phyloP scores from a whole-genome alignment of 306 rosid species.

The Vigna nakashimae region DNA sequence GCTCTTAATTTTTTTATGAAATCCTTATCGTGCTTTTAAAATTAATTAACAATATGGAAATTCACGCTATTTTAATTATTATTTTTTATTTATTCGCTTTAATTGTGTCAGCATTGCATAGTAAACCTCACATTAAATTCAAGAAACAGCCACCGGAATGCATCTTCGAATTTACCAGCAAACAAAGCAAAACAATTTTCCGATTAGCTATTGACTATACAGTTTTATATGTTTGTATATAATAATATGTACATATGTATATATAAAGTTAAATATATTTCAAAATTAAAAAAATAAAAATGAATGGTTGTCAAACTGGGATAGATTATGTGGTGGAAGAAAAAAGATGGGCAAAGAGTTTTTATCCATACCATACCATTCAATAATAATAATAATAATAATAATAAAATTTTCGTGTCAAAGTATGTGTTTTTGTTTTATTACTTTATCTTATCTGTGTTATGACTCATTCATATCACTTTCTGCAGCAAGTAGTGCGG shows the following conservation, averaged over 20 bases:
- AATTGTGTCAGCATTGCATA: background rate
- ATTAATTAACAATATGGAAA: too few species aligned
- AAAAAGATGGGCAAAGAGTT: conserved; percentile 38
- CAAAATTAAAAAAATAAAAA: background rate
- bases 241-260: too few species aligned
- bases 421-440: conserved; percentile 26
- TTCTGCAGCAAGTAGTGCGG: background rate
- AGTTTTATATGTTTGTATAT: too few species aligned
- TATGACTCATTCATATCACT: background rate
- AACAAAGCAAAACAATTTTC: too few species aligned
- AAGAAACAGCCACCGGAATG: background rate
- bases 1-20: too few species aligned
- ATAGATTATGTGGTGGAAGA: conserved; percentile 16
- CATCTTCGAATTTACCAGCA: background rate
- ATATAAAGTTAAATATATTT: background rate
- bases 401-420: conserved; percentile 44
- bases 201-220: too few species aligned
- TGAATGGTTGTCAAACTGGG: conserved; percentile 20
- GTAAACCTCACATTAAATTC: background rate
- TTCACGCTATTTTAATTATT: too few species aligned
- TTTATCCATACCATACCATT: conserved; percentile 16
- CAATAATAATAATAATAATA: too few species aligned
- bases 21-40: too few species aligned
- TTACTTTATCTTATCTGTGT: conserved; percentile 39
- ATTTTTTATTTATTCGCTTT: background rate